Evolutionary conservation across 768 basidiomycete species (phyloP), one percentile per base, ranked within the genome.

Genomic region (Russula olivacea): DNA sequence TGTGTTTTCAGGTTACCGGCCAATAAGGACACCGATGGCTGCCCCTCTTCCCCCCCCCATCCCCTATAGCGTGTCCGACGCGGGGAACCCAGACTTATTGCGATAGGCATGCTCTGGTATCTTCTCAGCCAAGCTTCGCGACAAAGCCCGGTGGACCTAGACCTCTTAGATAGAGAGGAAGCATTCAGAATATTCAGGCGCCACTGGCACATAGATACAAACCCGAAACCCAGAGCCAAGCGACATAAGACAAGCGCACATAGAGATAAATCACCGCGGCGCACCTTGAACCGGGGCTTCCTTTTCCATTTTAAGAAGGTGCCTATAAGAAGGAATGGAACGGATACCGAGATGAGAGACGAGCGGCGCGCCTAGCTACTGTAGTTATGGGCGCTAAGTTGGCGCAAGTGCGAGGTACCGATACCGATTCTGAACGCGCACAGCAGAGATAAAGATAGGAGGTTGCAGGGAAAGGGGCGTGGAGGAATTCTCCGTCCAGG

Each of bases 391-490:
- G 56, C 56, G 47, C 45, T 7, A 36, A 36, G 34, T 34, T 34
- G 2, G 11, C 3, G 11, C 11, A 3, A 34, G 34, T 34, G 34
- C 34, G 34, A 34, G 34, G 57, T 38, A 49, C 57, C 34, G 48
- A 50, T 51, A 12, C 41, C 40, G 49, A 30, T 30, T 4, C 5
- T 30, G 58, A 19, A 19, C 40, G 49, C 28, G 40, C 38, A 28
- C 49, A 28, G 34, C 11, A 48, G 40, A 40, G 49, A 30, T 41
- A 45, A 32, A 45, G 50, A 60, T 60, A 60, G 59, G 59, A 53
- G 59, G 59, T 6, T n/a, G 41, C 1, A n/a, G 49, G 48, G 19
- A 40, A 28, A n/a, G 43, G 55, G 55, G 41, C 11, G 4, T 23
- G 15, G 15, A 12, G 8, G 55, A 14, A 41, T 30, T 43, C 19